Percentiles rank a stretch among this genome's conserved stretches.
Evolutionary conservation across 2,329 filamentous ascomycete species (phyloP).

Genomic region (Sarocladium kiliense): DNA sequence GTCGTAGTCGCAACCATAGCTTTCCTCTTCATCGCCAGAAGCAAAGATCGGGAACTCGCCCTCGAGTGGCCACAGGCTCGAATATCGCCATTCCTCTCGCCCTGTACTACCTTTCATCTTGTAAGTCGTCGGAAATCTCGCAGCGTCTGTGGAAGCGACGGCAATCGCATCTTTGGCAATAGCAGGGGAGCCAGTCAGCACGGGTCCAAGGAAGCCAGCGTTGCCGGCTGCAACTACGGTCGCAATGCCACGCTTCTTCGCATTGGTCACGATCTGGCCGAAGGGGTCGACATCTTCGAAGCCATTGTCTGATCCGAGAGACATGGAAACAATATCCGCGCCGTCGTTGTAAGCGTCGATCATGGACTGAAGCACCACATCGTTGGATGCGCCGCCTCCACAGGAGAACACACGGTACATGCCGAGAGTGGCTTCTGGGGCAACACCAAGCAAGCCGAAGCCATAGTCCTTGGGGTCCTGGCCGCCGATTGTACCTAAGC

Average conservation of each 20-base stretch:
- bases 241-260: slow-evolving; percentile 40
- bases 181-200: slow-evolving; percentile 29
- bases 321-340: slow-evolving; percentile 39
- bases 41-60: slow-evolving; percentile 8
- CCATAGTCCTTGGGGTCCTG: slow-evolving; percentile 14
- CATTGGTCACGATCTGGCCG: slow-evolving; percentile 33
- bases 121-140: slow-evolving; percentile 14
- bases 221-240: slow-evolving; percentile 48
- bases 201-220: slow-evolving; percentile 40
- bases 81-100: slow-evolving; percentile 6
- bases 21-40: slow-evolving; percentile 1
- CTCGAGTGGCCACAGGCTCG: slow-evolving; percentile 10
- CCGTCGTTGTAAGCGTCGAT: slow-evolving; percentile 31
- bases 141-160: slow-evolving; percentile 16
- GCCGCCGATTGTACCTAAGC: slow-evolving; percentile 7
- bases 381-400: slow-evolving; percentile 19
- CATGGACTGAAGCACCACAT: slow-evolving; percentile 27
- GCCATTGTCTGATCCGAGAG: slow-evolving; percentile 32
- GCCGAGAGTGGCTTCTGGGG: slow-evolving; percentile 30
- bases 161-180: slow-evolving; percentile 16
- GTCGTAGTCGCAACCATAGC: slow-evolving; percentile 1
- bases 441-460: slow-evolving; percentile 28
- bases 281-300: slow-evolving; percentile 34
- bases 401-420: slow-evolving; percentile 30
- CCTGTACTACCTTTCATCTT: slow-evolving; percentile 9